Percentiles rank a stretch among this genome's conserved stretches.
phyloP scores from a whole-genome alignment of 306 rosid genomes.

The Prunus padus region DNA sequence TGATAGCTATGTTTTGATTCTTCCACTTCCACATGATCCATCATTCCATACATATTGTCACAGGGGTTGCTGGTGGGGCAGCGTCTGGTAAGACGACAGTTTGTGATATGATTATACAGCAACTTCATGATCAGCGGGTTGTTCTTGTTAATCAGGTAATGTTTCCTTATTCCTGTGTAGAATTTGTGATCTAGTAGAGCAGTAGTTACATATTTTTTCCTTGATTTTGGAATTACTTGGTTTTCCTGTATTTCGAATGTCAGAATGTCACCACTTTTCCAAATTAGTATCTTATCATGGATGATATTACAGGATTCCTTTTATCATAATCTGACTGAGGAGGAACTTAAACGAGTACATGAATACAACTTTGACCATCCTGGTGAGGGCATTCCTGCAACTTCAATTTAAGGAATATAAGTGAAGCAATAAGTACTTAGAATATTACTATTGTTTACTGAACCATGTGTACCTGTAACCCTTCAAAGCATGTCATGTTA shows the following conservation, averaged over 20 bases:
- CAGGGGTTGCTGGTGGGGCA: constrained; percentile 98
- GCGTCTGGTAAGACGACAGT: constrained; percentile 97
- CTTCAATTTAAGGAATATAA: constrained; percentile 1
- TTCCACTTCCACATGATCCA: background rate
- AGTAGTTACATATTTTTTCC: background rate
- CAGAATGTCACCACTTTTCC: background rate
- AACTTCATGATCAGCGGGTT: constrained; percentile 96
- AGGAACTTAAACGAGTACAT: constrained; percentile 73
- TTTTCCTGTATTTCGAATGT: background rate
- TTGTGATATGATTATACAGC: constrained; percentile 97
- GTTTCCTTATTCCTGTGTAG: constrained; percentile 4
- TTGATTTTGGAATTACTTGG: background rate
- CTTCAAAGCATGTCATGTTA: background rate
- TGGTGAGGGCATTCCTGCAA: constrained; percentile 52
- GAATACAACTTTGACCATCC: constrained; percentile 99
- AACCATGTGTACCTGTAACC: background rate
- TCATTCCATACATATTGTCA: constrained; percentile 17
- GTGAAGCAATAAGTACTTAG: background rate
- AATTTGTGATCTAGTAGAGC: constrained; percentile 1
- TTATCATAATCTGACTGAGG: constrained; percentile 77
- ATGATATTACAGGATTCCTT: constrained; percentile 77
- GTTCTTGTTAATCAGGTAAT: constrained; percentile 94
- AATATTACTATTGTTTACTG: background rate
- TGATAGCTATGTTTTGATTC: background rate
- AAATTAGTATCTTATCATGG: background rate